These are phyloP conservation scores for Tricholoma terreum DNA, from an alignment of 768 basidiomycete species.

Conservation along the genomic window DNA sequence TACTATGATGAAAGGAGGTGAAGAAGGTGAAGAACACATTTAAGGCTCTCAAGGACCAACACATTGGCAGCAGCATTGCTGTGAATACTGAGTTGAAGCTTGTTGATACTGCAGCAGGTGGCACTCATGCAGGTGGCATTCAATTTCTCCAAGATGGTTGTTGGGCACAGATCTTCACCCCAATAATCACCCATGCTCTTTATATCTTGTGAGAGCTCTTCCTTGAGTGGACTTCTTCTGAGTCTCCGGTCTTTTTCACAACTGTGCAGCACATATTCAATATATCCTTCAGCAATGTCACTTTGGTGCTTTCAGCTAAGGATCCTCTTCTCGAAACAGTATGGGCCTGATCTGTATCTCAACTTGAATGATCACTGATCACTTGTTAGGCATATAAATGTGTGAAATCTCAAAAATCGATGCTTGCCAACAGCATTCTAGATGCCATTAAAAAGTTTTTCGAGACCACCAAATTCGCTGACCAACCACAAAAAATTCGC, in stretches of 20 bases:
- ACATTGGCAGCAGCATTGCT: no score
- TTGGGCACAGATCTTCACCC: conserved; percentile 14
- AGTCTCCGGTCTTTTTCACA: conserved; percentile 7
- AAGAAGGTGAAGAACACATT: no score
- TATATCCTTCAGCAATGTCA: conserved; percentile 7
- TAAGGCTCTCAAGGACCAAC: no score
- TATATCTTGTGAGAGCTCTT: conserved; percentile 16
- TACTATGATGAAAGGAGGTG: no score
- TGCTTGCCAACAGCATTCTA: conserved; percentile 3
- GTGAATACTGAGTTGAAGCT: no score
- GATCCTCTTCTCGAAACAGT: background rate
- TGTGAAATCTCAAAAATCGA: background rate
- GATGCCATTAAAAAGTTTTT: background rate
- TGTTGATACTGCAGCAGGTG: no score
- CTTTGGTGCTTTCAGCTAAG: background rate
- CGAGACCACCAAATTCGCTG: no score
- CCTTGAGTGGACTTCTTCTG: background rate
- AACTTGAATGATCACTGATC: background rate
- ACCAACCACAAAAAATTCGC: background rate
- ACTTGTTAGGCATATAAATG: background rate
- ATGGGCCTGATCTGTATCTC: background rate
- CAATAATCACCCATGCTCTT: conserved; percentile 15
- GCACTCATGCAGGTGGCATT: background rate
- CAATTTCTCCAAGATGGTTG: conserved; percentile 7
- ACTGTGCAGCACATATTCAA: conserved; percentile 11